Base-by-base conservation (phyloP, 768 basidiomycete genomes). In the Chalciporus pseudorubinellus region DNA sequence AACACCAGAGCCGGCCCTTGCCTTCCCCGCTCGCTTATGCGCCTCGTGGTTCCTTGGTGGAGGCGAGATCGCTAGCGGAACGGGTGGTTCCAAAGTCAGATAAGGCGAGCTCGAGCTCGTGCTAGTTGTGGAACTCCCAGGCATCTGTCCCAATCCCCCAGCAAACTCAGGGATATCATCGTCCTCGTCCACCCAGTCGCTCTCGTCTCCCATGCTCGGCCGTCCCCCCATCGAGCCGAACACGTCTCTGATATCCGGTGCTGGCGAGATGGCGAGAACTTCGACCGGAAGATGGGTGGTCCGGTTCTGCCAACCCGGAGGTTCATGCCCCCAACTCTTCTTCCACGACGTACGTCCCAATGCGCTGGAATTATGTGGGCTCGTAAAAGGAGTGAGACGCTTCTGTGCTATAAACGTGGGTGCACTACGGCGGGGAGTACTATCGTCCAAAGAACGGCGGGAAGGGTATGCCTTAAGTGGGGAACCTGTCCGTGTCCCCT, bases 121-220 rank as follows among this genome's bases (percentile, higher is more conserved):
- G 20, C 60, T 63, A 31, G 60, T 52, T 21, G 72, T 60, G 11
- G 66, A 60, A 16, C 63, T 61, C 38, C 63, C 57, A 10, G 67
- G 63, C 55, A 68, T 67, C 36, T 93, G 90, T 0, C 90, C 90
- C 26, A 93, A 67, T 6, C 90, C 90, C 42, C 89, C 89, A 13
- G 82, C 85, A 70, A 89, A 92, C 21, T 80, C 74, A 8, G 83
- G 72, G 18, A 70, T 69, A 59, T 91, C 88, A 7, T 92, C 90
- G 38, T 93, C 90, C 59, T 91, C 88, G 59, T 92, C 91, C 13
- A 90, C 85, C 90, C 90, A 92, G 56, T 92, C 89, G 41, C 84
- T 85, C 59, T 92, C 90, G 60, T 91, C 91, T 8, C 87, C 86
- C 45, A 77, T 65, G 36, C 85, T 79, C 53, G 75, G 77, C 54